Evolutionary conservation across 192 early-diverging fungal species (phyloP), one percentile per base, ranked within the genome.

Genomic region (Coemansia sp.): DNA sequence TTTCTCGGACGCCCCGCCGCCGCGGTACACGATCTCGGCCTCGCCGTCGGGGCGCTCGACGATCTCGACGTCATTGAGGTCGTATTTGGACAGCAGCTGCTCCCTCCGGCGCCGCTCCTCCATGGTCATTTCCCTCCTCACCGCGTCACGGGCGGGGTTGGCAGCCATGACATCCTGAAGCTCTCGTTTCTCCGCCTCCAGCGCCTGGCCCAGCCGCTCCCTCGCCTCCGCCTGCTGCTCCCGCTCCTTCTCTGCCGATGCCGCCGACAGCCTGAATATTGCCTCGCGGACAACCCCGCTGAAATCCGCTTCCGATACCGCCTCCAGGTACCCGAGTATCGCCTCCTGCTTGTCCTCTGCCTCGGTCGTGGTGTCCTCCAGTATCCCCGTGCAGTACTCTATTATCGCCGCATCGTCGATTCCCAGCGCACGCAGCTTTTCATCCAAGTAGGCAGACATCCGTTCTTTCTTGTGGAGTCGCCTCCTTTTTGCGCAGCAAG

Each of bases 391-490:
- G 63, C 77, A 80, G 62, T 80, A 80, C 37, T 80, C 77, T 7
- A 80, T 43, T 37, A 80, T 75, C 11, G 77, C 72, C 13, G 74
- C 64, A 55, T 80, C 77, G 44, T 80, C 77, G 13, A 80, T 51
- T 13, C 77, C 77, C 14, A 73, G 49, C 42, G 53, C 59, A 8
- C 19, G 44, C n/a, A 80, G 63, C 63, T 71, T 61, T 12, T 17
- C 49, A 0, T 64, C 44, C 14, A 80, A 39, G 46, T 75, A 75
- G n/a, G 39, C 41, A 4, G 72, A 63, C 77, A 80, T 80, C 38
- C 8, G 7, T n/a, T 37, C 54, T 56, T 11, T 56, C 7, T 32
- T 32, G 32, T 2, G 46, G 12, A 14, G 46, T 48, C n/a, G 4
- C n/a, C 2, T 48, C 11, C 46, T 48, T 48, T 48, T 2, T 32